Base-by-base conservation (phyloP, 192 early-diverging fungal species). In the Fimicolochytrium jonesii region DNA sequence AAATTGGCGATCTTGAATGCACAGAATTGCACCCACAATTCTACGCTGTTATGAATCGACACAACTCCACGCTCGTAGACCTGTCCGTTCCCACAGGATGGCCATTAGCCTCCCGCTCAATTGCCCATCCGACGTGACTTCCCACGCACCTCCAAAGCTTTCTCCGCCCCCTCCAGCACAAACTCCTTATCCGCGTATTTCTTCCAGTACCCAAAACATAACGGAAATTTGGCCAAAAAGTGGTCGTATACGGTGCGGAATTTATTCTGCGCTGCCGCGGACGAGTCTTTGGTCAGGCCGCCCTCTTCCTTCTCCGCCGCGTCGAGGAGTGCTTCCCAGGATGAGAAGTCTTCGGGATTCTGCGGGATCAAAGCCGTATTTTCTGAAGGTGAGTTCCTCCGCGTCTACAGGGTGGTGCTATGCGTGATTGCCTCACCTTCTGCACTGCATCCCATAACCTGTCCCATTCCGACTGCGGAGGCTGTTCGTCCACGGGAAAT, bases 121-220 rank as follows among this genome's bases (percentile, higher is more conserved):
- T 7, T 39, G 37, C 7, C 17, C 37, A 10, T 17, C 9, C 37
- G 37, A 39, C 37, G 37, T 7, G 9, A 39, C 37, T 39, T 17
- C 9, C 9, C 7, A 39, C 25, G 10, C 61, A 88, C 87, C 70
- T 84, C 78, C 46, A 77, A 79, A 3, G 87, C 86, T 20, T 78
- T 82, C 6, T 70, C 69, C n/a, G 65, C 42, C 6, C 86, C 86
- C 10, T 77, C 71, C n/a, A 86, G 51, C 5, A 68, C 46, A 26
- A 72, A 57, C 49, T 82, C 84, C 43, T 78, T 61, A 59, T 88
- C 88, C 0, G 86, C 84, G 62, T 87, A 89, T 65, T 89, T 89
- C 56, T 86, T 87, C 88, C 88, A 89, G 61, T 89, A 89, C 29
- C 85, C 86, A 67, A 89, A 89, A 66, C 87, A 88, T 18, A 89